A percentile compares a stretch with the other conserved stretches of the same genome.
Conservation (phyloP, 805 yeast species). For the Hanseniaspora lachancei region DNA sequence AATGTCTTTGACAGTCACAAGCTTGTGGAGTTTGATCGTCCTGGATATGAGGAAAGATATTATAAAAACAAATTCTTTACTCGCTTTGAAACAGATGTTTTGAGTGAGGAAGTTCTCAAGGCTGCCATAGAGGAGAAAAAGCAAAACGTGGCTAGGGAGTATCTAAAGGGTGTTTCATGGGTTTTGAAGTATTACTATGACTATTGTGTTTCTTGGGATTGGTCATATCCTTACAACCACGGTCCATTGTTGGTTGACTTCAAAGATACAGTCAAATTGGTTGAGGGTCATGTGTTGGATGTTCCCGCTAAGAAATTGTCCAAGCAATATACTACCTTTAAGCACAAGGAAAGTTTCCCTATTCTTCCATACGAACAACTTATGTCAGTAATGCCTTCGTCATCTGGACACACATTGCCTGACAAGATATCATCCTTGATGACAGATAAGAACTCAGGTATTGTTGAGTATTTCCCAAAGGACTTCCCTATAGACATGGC, state of each 20-base stretch:
- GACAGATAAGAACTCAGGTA: conserved; percentile 67
- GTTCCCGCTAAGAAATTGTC: neutral
- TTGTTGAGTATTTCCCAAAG: conserved; percentile 82
- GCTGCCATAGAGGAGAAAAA: conserved; percentile 43
- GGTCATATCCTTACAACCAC: conserved; percentile 95
- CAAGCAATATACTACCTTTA: conserved; percentile 28
- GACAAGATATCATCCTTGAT: conserved; percentile 66
- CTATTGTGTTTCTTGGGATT: conserved; percentile 97
- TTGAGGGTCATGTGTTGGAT: neutral
- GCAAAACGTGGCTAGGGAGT: conserved; percentile 50
- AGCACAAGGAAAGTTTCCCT: conserved; percentile 59
- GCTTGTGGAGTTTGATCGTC: conserved; percentile 61
- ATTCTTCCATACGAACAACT: conserved; percentile 85
- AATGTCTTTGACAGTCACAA: conserved; percentile 32
- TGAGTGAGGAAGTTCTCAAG: neutral
- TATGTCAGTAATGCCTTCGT: conserved; percentile 92
- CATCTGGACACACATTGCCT: conserved; percentile 77
- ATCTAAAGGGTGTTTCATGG: conserved; percentile 97
- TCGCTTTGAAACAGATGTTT: conserved; percentile 30
- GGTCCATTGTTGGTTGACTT: conserved; percentile 96
- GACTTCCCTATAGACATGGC: conserved; percentile 87
- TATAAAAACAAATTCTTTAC: conserved; percentile 55
- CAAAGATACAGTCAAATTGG: conserved; percentile 34
- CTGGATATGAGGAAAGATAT: conserved; percentile 76
- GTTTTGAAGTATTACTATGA: conserved; percentile 84